phyloP scores from a whole-genome alignment of 1,284 basidiomycete species.

The Tilletia indica region DNA sequence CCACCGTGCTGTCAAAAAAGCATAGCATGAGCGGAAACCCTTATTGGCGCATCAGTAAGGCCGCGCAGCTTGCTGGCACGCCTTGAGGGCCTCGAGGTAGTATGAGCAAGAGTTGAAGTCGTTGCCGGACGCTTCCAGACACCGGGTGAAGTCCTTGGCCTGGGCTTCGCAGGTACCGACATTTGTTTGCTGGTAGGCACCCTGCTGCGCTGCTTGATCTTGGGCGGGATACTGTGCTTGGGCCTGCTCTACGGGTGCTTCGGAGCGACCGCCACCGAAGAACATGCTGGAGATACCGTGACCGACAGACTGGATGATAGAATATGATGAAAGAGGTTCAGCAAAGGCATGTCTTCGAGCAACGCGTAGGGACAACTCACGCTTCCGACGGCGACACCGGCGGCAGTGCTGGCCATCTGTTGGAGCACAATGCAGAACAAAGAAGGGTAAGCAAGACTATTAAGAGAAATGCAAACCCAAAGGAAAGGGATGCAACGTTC shows the following conservation, averaged over 20 bases:
- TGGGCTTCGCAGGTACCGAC: slow-evolving; percentile 61
- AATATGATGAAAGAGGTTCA: neutral
- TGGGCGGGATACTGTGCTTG: slow-evolving; percentile 31
- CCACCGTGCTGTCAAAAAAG: too few species aligned
- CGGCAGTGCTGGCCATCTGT: slow-evolving; percentile 80
- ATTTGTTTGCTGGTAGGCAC: slow-evolving; percentile 19
- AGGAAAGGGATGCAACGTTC: too few species aligned
- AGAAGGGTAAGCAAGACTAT: too few species aligned
- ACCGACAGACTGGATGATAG: slow-evolving; percentile 63
- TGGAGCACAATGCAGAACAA: neutral
- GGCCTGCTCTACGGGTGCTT: slow-evolving; percentile 53
- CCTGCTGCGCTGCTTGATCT: slow-evolving; percentile 27
- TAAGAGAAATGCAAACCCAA: neutral
- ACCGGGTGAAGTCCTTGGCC: slow-evolving; percentile 58
- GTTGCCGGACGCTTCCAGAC: slow-evolving; percentile 48
- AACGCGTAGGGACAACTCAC: neutral
- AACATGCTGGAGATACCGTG: slow-evolving; percentile 81
- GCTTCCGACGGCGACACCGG: slow-evolving; percentile 76
- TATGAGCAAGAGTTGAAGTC: slow-evolving; percentile 63
- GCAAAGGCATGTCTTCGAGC: too few species aligned
- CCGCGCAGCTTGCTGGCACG: slow-evolving; percentile 53
- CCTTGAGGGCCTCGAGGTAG: slow-evolving; percentile 61
- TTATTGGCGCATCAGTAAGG: slow-evolving; percentile 36
- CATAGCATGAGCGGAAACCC: too few species aligned
- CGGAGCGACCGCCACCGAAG: slow-evolving; percentile 66